Evolutionary conservation across 139 green algal species (phyloP), one percentile per base, ranked within the genome.

Genomic region (Pseudopediastrum boryanum): DNA sequence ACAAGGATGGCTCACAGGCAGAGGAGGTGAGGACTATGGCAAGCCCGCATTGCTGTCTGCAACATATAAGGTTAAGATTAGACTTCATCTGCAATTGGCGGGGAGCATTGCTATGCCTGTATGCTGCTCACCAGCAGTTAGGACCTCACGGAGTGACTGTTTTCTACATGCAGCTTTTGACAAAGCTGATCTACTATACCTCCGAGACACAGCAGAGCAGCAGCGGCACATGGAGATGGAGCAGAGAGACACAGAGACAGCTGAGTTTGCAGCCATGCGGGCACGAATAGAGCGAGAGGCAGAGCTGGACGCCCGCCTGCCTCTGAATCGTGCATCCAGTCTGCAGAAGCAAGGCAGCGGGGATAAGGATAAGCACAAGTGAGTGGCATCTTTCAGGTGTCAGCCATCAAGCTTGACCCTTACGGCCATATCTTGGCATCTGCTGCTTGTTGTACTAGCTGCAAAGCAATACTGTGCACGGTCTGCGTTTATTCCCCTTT

Each of bases 151-250:
- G 44, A 33, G 43, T 56, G 38, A 7, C 35, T 41, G 41, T 73
- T 41, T 58, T 46, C n/a, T n/a, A n/a, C n/a, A 23, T 68, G 70
- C 56, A 78, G 71, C 71, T 2, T 78, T 78, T 78, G 71, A 78
- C 71, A 69, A 70, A 41, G 71, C 68, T 27, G 71, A 78, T 19
- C n/a, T 61, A 27, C 23, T 78, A 29, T 78, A 59, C 29, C 56
- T 78, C 23, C 56, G n/a, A 31, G 52, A 70, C 54, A 56, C 50
- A 21, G 35, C 68, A 56, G 39, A 70, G 54, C 36, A 68, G 46
- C 35, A 68, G 52, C 71, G 56, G n/a, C 35, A 48, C 10, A 31
- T 2, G 50, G 71, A 78, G 71, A 54, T 70, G 54, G 25, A 58
- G 36, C 36, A 68, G 41, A 54, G 71, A 27, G 71, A 78, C 39